These are phyloP conservation scores for Leishmania major DNA, from an alignment of 208 protist genomes.

Conservation along the genomic window DNA sequence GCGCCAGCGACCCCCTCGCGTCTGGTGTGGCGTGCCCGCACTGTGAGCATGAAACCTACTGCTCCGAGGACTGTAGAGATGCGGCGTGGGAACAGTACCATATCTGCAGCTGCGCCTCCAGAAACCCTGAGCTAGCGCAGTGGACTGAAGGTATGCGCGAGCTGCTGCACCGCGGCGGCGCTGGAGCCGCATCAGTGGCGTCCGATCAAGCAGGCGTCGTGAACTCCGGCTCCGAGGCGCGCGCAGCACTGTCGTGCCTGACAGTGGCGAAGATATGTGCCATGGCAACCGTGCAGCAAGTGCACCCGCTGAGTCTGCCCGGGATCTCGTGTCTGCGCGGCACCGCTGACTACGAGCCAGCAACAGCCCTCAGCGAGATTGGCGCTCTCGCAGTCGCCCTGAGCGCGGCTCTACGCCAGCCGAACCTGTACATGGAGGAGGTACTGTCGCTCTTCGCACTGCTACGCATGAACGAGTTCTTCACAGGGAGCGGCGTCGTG, in stretches of 20 bases:
- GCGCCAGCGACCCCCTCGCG: not conserved
- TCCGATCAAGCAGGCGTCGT: not conserved
- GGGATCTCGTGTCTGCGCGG: slow-evolving; percentile 60
- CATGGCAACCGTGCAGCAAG: slow-evolving; percentile 77
- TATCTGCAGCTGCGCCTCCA: slow-evolving; percentile 66
- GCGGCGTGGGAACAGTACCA: slow-evolving; percentile 79
- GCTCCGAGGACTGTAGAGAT: slow-evolving; percentile 63
- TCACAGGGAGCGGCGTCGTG: slow-evolving; percentile 49
- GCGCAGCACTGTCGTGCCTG: slow-evolving; percentile 72
- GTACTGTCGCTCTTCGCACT: slow-evolving; percentile 84
- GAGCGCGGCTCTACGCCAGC: slow-evolving; percentile 58
- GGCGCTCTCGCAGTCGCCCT: slow-evolving; percentile 74
- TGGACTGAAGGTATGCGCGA: slow-evolving; percentile 66
- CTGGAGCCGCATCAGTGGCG: not conserved
- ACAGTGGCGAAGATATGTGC: slow-evolving; percentile 78
- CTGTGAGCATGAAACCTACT: slow-evolving; percentile 76
- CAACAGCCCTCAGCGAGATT: slow-evolving; percentile 76
- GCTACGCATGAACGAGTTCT: slow-evolving; percentile 88
- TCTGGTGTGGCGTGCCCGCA: slow-evolving; percentile 45
- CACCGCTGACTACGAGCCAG: slow-evolving; percentile 70
- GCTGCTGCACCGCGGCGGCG: slow-evolving; percentile 22
- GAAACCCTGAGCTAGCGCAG: slow-evolving; percentile 53
- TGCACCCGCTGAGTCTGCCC: slow-evolving; percentile 70
- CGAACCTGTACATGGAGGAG: slow-evolving; percentile 88
- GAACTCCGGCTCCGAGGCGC: slow-evolving; percentile 41